These are phyloP conservation scores for Byssothecium circinans DNA, from an alignment of 2,329 filamentous ascomycete genomes.

Conservation along the genomic window DNA sequence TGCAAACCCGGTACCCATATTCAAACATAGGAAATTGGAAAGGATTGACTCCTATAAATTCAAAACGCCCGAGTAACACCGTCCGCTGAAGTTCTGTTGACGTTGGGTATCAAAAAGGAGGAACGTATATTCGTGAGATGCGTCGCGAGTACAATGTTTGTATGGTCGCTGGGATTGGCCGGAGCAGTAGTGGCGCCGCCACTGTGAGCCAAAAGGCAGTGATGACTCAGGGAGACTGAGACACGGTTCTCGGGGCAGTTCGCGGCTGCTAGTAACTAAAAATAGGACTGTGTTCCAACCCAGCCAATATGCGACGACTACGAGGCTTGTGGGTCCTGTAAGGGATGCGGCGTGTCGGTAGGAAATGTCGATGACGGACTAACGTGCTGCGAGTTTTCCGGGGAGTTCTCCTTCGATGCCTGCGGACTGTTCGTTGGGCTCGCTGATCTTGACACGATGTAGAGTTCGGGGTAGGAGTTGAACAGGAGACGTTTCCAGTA, in stretches of 20 bases:
- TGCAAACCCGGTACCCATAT: not conserved
- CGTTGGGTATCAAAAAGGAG: conserved; percentile 10
- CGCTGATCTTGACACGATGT: conserved; percentile 50
- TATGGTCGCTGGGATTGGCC: not conserved
- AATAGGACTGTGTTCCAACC: not conserved
- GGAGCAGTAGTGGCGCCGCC: not conserved
- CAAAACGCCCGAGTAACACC: conserved; percentile 10
- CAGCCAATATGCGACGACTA: not conserved
- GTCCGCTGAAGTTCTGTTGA: conserved; percentile 5
- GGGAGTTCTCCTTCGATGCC: conserved; percentile 44
- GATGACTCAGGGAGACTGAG: conserved; percentile 5
- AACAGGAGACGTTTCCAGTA: conserved; percentile 52
- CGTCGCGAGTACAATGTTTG: not conserved
- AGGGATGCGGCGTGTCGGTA: conserved; percentile 26
- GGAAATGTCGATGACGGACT: conserved; percentile 40
- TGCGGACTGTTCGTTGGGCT: conserved; percentile 32
- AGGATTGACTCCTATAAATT: not conserved
- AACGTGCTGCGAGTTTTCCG: conserved; percentile 42
- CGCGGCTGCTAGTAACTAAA: not conserved
- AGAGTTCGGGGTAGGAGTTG: conserved; percentile 52
- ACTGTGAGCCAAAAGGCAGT: not conserved
- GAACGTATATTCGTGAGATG: conserved; percentile 3
- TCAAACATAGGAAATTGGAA: conserved; percentile 1
- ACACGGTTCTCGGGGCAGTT: not conserved
- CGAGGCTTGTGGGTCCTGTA: conserved; percentile 21